Percentiles rank a stretch among this genome's conserved stretches.
phyloP scores from a whole-genome alignment of 345 rosid species.

The Kernera saxatilis region DNA sequence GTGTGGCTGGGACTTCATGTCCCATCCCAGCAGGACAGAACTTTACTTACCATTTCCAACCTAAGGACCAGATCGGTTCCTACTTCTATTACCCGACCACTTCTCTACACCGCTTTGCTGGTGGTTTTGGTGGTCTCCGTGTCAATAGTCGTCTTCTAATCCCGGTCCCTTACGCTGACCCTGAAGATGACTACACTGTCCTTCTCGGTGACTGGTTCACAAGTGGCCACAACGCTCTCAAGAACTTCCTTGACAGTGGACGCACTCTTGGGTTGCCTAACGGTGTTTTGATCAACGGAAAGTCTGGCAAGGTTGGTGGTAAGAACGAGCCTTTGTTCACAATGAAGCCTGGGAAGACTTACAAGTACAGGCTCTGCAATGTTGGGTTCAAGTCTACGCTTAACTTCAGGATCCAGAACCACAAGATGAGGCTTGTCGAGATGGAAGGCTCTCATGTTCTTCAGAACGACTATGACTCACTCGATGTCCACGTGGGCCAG shows the following conservation, averaged over 20 bases:
- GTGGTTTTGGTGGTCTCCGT: constrained; percentile 69
- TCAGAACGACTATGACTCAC: constrained; percentile 51
- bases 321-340: constrained; percentile 43
- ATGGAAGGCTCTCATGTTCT: constrained; percentile 63
- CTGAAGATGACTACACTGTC: constrained; percentile 55
- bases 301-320: constrained; percentile 29
- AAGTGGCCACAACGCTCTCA: constrained; percentile 40
- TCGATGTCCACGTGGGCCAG: constrained; percentile 62
- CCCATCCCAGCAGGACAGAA: constrained; percentile 64
- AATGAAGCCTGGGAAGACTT: constrained; percentile 55
- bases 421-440: constrained; percentile 59
- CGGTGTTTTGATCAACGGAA: constrained; percentile 57
- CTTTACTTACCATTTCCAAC: constrained; percentile 71
- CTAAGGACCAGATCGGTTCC: constrained; percentile 81
- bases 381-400: constrained; percentile 48
- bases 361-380: constrained; percentile 59
- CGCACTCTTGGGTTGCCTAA: constrained; percentile 43
- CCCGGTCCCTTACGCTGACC: constrained; percentile 59
- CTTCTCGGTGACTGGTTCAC: constrained; percentile 52
- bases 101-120: constrained; percentile 47
- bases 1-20: constrained; percentile 55
- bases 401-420: constrained; percentile 59
- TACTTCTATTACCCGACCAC: constrained; percentile 60
- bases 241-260: constrained; percentile 43
- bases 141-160: constrained; percentile 60